These are phyloP conservation scores for Teunomyces kruisii DNA, from an alignment of 805 yeast genomes.

Conservation along the genomic window DNA sequence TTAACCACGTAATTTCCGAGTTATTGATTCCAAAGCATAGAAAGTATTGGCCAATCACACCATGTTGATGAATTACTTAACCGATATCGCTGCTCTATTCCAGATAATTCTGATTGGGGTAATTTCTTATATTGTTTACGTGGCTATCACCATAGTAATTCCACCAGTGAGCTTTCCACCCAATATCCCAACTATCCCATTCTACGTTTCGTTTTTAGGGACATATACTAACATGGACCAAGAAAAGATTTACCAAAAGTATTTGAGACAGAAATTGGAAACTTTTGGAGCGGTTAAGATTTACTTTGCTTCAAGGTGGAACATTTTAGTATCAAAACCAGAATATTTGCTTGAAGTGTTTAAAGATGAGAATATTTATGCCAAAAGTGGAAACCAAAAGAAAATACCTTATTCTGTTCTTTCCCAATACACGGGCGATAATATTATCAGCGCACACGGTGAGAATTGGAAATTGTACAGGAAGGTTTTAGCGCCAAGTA, in stretches of 20 bases:
- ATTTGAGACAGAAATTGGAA: slow-evolving; percentile 45
- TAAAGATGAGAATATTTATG: slow-evolving; percentile 49
- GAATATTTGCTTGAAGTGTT: slow-evolving; percentile 45
- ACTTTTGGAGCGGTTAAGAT: slow-evolving; percentile 58
- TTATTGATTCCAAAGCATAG: neutral
- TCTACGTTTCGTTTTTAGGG: slow-evolving; percentile 54
- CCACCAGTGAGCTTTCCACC: slow-evolving; percentile 55
- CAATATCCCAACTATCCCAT: slow-evolving; percentile 61
- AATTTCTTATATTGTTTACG: neutral
- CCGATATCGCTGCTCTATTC: neutral
- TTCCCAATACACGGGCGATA: slow-evolving; percentile 58
- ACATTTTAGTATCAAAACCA: slow-evolving; percentile 52
- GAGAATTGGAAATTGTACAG: slow-evolving; percentile 51
- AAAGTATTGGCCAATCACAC: neutral
- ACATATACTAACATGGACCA: slow-evolving; percentile 48
- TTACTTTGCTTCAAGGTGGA: slow-evolving; percentile 63
- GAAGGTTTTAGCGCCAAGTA: slow-evolving; percentile 42
- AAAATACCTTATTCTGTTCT: slow-evolving; percentile 57
- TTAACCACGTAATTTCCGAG: neutral
- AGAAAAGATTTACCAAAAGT: slow-evolving; percentile 42
- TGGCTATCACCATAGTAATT: slow-evolving; percentile 17
- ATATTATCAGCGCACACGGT: slow-evolving; percentile 60
- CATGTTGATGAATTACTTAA: neutral
- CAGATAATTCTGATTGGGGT: slow-evolving; percentile 2
- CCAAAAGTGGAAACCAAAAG: slow-evolving; percentile 59